Evolutionary conservation across 441 rosid species (phyloP).

Genomic region (Raphanus hybrid): DNA sequence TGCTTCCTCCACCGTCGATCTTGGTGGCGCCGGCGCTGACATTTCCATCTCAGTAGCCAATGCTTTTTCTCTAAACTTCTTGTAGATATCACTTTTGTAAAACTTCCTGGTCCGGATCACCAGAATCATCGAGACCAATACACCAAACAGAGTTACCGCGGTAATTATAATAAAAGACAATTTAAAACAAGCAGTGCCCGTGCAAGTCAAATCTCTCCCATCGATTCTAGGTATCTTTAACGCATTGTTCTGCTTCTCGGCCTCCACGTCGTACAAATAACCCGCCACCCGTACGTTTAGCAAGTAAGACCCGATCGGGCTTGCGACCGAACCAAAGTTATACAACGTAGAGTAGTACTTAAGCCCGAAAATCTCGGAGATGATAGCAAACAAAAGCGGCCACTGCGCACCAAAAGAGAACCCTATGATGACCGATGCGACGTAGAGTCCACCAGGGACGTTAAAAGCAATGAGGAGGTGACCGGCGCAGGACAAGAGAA

Average conservation of each 20-base stretch:
- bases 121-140: neutral
- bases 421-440: conserved; percentile 71
- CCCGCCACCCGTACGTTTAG: conserved; percentile 62
- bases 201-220: conserved; percentile 2
- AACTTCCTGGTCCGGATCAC: conserved; percentile 6
- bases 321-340: conserved; percentile 64
- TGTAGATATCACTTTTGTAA: conserved; percentile 3
- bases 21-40: neutral
- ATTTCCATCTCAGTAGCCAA: conserved; percentile 1
- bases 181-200: conserved; percentile 6
- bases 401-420: conserved; percentile 81
- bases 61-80: conserved; percentile 7
- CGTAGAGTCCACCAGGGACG: conserved; percentile 66
- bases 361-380: conserved; percentile 75
- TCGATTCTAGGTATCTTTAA: neutral
- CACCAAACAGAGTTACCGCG: conserved; percentile 4
- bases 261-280: conserved; percentile 39
- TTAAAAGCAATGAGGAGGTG: conserved; percentile 66
- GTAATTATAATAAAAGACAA: conserved; percentile 8
- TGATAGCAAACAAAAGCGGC: conserved; percentile 67
- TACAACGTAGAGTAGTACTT: conserved; percentile 68
- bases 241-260: conserved; percentile 3
- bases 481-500: conserved; percentile 64
- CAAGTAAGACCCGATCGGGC: conserved; percentile 64
- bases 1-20: neutral